These are phyloP conservation scores for Aspergillus vadensis DNA, from an alignment of 2,329 filamentous ascomycete genomes.

Conservation along the genomic window DNA sequence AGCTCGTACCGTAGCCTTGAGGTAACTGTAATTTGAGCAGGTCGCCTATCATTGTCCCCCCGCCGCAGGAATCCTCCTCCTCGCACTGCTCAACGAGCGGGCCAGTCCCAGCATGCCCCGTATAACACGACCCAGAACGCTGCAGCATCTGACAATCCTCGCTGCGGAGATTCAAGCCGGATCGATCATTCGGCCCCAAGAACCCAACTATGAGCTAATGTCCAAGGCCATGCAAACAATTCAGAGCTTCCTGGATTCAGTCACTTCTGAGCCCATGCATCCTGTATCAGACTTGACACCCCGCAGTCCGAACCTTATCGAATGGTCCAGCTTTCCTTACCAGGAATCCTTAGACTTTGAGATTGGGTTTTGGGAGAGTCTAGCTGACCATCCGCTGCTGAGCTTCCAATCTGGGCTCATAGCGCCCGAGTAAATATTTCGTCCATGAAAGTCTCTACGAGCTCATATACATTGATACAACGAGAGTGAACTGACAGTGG, in stretches of 20 bases:
- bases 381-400: neutral
- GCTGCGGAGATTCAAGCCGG: conserved; percentile 31
- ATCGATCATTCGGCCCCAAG: conserved; percentile 25
- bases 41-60: conserved; percentile 34
- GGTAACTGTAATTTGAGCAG: conserved; percentile 11
- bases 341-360: neutral
- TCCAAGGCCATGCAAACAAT: conserved; percentile 30
- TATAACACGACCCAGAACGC: conserved; percentile 21
- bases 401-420: too few species aligned
- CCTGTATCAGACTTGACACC: neutral
- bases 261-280: conserved; percentile 8
- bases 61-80: conserved; percentile 32
- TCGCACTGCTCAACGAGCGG: conserved; percentile 29
- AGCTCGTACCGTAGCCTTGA: too few species aligned
- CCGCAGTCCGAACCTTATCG: too few species aligned
- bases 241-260: conserved; percentile 29
- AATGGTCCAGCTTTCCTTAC: too few species aligned
- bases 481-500: too few species aligned
- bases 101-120: conserved; percentile 10
- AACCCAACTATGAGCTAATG: conserved; percentile 29
- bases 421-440: too few species aligned
- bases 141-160: conserved; percentile 33
- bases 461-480: too few species aligned
- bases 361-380: neutral
- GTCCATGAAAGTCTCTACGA: too few species aligned